A percentile compares a stretch with the other conserved stretches of the same genome.
phyloP scores from a whole-genome alignment of 768 basidiomycete species.

The Tephrocybe sp. region DNA sequence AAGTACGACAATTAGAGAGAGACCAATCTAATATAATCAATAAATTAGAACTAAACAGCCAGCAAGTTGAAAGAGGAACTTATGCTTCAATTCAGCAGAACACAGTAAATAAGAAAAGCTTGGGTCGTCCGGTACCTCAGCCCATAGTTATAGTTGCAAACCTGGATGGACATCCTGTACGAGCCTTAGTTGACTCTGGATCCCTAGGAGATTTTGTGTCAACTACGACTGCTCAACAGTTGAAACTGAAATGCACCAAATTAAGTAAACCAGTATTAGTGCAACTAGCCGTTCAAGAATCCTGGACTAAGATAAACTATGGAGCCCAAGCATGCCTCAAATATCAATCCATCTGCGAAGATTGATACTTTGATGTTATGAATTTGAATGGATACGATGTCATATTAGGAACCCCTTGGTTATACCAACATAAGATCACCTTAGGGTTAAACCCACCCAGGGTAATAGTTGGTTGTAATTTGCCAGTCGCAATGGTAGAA shows the following conservation, averaged over 20 bases:
- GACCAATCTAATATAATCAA: not conserved
- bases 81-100: constrained; percentile 22
- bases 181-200: constrained; percentile 34
- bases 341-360: too few species aligned
- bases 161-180: constrained; percentile 29
- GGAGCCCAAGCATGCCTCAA: too few species aligned
- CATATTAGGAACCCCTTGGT: too few species aligned
- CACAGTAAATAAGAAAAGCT: constrained; percentile 16
- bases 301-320: too few species aligned
- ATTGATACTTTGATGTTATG: too few species aligned
- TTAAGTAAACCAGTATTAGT: too few species aligned
- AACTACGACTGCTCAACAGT: constrained; percentile 32
- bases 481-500: too few species aligned
- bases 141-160: constrained; percentile 28
- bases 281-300: too few species aligned
- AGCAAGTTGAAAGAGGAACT: not conserved
- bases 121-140: constrained; percentile 20
- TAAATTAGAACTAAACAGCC: not conserved
- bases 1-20: not conserved
- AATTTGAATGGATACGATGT: too few species aligned
- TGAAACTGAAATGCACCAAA: constrained; percentile 18
- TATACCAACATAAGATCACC: too few species aligned
- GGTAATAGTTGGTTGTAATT: too few species aligned
- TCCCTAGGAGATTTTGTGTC: constrained; percentile 41
- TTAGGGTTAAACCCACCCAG: too few species aligned